Conservation (phyloP, 306 rosid genomes). For the Arachis stenosperma region DNA sequence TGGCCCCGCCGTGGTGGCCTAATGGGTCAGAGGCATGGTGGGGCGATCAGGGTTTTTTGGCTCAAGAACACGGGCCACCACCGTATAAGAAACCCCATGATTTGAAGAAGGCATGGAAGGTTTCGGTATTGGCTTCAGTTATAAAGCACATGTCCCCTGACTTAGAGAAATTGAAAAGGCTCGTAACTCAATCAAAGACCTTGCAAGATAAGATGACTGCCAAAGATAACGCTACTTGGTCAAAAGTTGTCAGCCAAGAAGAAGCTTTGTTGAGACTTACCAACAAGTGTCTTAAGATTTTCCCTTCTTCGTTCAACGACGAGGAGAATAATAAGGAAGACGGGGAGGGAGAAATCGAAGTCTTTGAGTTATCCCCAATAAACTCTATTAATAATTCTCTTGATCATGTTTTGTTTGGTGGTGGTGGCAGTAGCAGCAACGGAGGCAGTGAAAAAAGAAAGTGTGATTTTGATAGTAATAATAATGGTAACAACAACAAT, state of each 20-base stretch:
- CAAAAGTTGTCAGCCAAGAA: constrained; percentile 59
- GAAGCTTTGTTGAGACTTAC: constrained; percentile 44
- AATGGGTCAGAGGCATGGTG: constrained; percentile 47
- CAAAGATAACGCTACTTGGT: constrained; percentile 60
- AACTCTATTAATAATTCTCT: neutral
- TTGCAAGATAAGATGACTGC: constrained; percentile 74
- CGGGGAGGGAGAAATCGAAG: neutral
- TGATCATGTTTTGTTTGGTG: neutral
- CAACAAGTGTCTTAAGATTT: constrained; percentile 40
- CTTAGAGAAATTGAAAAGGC: constrained; percentile 48
- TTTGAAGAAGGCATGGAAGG: constrained; percentile 74
- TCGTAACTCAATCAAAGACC: constrained; percentile 56
- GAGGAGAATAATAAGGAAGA: neutral
- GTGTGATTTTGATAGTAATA: constrained; percentile 13
- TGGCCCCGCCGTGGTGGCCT: constrained; percentile 77
- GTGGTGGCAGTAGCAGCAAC: neutral
- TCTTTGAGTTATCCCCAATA: neutral
- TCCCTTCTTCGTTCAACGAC: too few species aligned
- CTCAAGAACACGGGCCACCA: constrained; percentile 58
- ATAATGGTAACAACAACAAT: too few species aligned
- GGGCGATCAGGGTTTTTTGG: constrained; percentile 58
- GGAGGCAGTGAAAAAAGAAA: constrained; percentile 40
- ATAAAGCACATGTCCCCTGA: constrained; percentile 65
- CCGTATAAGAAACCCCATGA: constrained; percentile 70
- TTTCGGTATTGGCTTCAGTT: constrained; percentile 56